These are phyloP conservation scores for Ustilago vetiveriae DNA, from an alignment of 1,284 basidiomycete genomes.

Conservation along the genomic window DNA sequence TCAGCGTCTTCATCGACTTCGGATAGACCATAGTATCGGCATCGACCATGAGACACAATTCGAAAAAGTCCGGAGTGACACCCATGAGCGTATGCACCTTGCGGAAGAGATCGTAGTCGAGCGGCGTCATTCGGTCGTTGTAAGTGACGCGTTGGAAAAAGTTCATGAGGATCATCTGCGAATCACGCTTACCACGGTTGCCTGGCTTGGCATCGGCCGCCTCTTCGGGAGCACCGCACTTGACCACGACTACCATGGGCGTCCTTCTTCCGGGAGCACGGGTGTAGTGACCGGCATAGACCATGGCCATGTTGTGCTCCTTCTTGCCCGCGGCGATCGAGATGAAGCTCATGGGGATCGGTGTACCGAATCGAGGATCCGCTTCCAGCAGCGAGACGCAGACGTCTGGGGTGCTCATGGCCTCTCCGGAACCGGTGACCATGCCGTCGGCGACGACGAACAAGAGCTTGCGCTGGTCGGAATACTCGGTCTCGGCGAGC, in stretches of 20 bases:
- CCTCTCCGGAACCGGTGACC: conserved; percentile 97
- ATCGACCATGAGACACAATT: conserved; percentile 97
- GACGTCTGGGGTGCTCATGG: conserved; percentile 92
- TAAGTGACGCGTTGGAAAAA: conserved; percentile 99
- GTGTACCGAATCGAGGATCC: conserved; percentile 94
- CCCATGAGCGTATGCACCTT: conserved; percentile 97
- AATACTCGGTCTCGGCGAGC: conserved; percentile 88
- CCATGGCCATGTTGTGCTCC: conserved; percentile 92
- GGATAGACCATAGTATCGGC: conserved; percentile 76
- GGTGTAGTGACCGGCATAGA: conserved; percentile 97
- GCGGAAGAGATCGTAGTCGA: conserved; percentile 97
- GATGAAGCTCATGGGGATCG: conserved; percentile 91
- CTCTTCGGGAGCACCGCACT: conserved; percentile 85
- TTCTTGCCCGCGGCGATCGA: conserved; percentile 90
- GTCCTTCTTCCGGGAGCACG: conserved; percentile 79
- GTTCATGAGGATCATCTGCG: conserved; percentile 98
- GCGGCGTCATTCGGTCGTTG: conserved; percentile 96
- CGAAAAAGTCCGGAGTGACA: conserved; percentile 98
- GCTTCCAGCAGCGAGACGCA: conserved; percentile 91
- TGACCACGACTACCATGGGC: conserved; percentile 94
- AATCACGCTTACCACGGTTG: conserved; percentile 97
- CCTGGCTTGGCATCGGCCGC: conserved; percentile 88
- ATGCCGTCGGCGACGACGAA: conserved; percentile 98
- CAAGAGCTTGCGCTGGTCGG: conserved; percentile 87
- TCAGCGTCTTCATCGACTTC: conserved; percentile 53